Evolutionary conservation across 805 yeast genomes (phyloP).

Genomic region (Jamesozyma jinghongensis): DNA sequence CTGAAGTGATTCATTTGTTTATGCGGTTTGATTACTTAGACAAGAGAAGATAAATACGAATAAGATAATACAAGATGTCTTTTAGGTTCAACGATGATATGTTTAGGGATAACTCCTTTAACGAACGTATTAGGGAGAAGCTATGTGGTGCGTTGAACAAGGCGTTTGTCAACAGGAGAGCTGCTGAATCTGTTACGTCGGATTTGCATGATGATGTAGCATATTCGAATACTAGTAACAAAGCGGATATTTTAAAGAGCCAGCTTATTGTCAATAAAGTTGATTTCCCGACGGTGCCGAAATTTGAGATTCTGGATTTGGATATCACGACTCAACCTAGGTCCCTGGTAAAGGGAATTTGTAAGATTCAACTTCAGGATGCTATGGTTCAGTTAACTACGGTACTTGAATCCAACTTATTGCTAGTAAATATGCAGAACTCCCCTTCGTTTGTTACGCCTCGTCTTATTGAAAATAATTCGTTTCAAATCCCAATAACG

Average conservation of each 20-base stretch:
- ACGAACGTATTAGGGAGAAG: slow-evolving; percentile 23
- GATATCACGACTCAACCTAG: slow-evolving; percentile 27
- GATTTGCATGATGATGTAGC: not conserved
- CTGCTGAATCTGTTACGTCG: not conserved
- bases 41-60: no score
- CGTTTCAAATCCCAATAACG: slow-evolving; percentile 29
- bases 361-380: slow-evolving; percentile 27
- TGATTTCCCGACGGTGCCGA: slow-evolving; percentile 25
- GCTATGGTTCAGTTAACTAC: slow-evolving; percentile 29
- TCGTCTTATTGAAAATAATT: slow-evolving; percentile 26
- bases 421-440: slow-evolving; percentile 21
- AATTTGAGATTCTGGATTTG: slow-evolving; percentile 28
- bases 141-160: slow-evolving; percentile 22
- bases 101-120: slow-evolving; percentile 26
- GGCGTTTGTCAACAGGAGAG: not conserved
- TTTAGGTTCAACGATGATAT: slow-evolving; percentile 24
- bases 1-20: no score
- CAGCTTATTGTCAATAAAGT: slow-evolving; percentile 27
- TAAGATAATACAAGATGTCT: no score
- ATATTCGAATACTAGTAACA: no score
- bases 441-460: slow-evolving; percentile 28
- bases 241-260: slow-evolving; percentile 19
- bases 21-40: no score
- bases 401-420: slow-evolving; percentile 29
- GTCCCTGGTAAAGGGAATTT: slow-evolving; percentile 28